A percentile compares a stretch with the other conserved stretches of the same genome.
These are phyloP conservation scores for Gremmenia infestans DNA, from an alignment of 2,329 filamentous ascomycete species.

Conservation along the genomic window DNA sequence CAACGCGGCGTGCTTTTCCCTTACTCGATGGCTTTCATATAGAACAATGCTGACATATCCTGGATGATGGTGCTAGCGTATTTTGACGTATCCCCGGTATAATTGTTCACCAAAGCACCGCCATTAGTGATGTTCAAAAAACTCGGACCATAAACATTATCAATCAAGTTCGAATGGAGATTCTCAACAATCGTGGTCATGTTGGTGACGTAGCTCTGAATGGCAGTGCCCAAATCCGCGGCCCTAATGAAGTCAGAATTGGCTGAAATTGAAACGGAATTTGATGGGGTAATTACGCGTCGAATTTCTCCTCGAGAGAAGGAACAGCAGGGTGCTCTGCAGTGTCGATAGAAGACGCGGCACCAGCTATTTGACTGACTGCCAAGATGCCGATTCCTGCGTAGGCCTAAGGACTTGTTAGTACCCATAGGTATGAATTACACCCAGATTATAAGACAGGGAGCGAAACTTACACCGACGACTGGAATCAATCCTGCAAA, in stretches of 20 bases:
- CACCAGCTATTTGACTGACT: no score
- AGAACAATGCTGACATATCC: not conserved
- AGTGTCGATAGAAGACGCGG: no score
- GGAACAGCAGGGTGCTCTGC: no score
- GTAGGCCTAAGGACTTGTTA: no score
- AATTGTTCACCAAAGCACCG: not conserved
- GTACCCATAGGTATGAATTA: no score
- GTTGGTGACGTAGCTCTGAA: not conserved
- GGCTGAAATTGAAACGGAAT: not conserved
- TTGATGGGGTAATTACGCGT: not conserved
- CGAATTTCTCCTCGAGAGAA: no score
- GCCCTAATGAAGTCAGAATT: not conserved
- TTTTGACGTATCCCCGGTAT: not conserved
- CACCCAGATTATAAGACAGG: no score
- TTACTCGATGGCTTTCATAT: not conserved
- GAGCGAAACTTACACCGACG: not conserved
- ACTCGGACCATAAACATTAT: not conserved
- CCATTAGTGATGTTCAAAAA: slow-evolving; percentile 1
- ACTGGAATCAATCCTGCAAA: not conserved
- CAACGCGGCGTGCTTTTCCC: not conserved
- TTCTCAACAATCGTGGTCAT: not conserved
- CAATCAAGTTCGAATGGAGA: not conserved
- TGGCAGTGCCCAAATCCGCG: not conserved
- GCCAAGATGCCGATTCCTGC: no score
- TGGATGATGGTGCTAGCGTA: not conserved